Base-by-base conservation (phyloP, 768 basidiomycete species). In the Suillus tomentosus region DNA sequence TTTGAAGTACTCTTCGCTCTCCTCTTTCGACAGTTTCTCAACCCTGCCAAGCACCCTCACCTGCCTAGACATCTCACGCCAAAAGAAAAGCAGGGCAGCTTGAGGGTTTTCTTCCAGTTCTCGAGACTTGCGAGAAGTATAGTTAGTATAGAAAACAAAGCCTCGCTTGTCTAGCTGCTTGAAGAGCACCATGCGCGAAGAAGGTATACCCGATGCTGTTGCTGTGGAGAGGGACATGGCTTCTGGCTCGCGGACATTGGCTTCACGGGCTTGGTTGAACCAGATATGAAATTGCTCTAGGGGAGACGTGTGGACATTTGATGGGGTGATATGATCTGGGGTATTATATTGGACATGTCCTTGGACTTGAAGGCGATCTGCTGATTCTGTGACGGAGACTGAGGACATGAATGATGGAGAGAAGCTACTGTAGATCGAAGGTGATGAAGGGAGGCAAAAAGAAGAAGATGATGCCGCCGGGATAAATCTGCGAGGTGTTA, bases 71-170 rank as follows among this genome's bases (percentile, higher is more conserved):
- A 94, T 80, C 74, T 95, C 94, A 60, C 86, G 79, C 97, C 96
- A 99, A 79, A 96, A 97, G 71, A 98, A 93, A 11, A 89, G 88
- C 22, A 96, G 79, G 1, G 92, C 87, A 5, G 91, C 95, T 73
- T 88, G 80, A 0, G 93, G 92, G 72, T 95, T 95, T 45, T 79
- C 82, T 7, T 76, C 63, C 36, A 99, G 83, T 74, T 99, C 97
- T 48, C 78, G 73, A 3, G 94, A 95, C 79, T 99, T 99, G 68
- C 96, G 87, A 13, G 95, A 96, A 47, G 87, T 85, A 79, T 99
- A 99, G 78, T 99, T 99, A 39, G 96, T 99, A 83, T 85, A 99
- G 80, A 98, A 97, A 63, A 96, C 86, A 79, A 99, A 98, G 59
- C 97, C 97, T 62, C 81, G 86, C 37, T 82, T 72, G 80, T 99